Percentiles rank a stretch among this genome's conserved stretches.
phyloP scores from a whole-genome alignment of 192 early-diverging fungal species.

The Backusella westeae region DNA sequence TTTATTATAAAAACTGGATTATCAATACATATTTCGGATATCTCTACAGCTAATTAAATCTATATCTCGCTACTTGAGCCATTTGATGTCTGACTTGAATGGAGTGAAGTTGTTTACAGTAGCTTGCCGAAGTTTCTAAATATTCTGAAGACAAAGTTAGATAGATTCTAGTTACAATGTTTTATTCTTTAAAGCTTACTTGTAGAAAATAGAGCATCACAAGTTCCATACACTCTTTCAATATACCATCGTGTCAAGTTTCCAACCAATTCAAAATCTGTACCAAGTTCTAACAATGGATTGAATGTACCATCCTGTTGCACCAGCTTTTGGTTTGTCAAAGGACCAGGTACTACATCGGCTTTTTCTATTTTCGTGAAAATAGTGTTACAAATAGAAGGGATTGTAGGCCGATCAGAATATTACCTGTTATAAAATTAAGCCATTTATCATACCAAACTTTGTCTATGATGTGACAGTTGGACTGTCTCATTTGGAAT shows the following conservation, averaged over 20 bases:
- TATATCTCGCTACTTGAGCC: background rate
- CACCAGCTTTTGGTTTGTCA: background rate
- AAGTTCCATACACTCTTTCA: background rate
- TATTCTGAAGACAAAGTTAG: background rate
- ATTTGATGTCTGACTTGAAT: background rate
- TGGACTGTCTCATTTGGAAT: background rate
- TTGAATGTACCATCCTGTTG: background rate
- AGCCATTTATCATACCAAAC: background rate
- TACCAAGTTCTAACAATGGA: background rate
- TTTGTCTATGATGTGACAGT: background rate
- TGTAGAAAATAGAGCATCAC: background rate
- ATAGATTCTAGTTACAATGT: background rate
- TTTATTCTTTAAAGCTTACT: background rate
- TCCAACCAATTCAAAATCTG: background rate
- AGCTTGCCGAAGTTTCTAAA: background rate
- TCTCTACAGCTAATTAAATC: background rate
- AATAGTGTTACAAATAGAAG: background rate
- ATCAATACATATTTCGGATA: background rate
- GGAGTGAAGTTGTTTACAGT: background rate
- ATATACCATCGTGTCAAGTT: conserved; percentile 2
- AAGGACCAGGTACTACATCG: background rate
- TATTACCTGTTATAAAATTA: background rate
- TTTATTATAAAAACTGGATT: background rate
- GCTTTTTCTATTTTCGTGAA: background rate
- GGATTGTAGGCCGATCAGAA: background rate